These are phyloP conservation scores for Yamadazyma trypodendri DNA, from an alignment of 1,139 yeast genomes.

Conservation along the genomic window DNA sequence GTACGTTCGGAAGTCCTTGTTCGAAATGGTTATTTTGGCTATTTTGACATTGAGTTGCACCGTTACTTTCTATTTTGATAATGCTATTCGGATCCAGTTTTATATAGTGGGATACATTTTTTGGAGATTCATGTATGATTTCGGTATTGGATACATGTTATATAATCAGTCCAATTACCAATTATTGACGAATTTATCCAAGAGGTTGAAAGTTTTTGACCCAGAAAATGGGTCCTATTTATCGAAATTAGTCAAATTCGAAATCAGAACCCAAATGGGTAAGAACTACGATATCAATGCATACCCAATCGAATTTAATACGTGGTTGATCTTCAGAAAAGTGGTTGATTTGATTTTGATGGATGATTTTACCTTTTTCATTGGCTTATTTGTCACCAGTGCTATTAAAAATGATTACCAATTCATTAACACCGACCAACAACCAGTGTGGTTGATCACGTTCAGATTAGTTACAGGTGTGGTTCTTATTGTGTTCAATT, in stretches of 20 bases:
- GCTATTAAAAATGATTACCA: slow-evolving; percentile 42
- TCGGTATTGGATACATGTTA: slow-evolving; percentile 74
- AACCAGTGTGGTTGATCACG: slow-evolving; percentile 35
- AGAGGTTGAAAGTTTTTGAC: slow-evolving; percentile 46
- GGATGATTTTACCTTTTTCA: slow-evolving; percentile 82
- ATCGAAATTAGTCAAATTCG: slow-evolving; percentile 43
- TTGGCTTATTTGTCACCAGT: slow-evolving; percentile 67
- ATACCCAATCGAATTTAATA: slow-evolving; percentile 74
- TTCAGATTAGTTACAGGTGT: slow-evolving; percentile 44
- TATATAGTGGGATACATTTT: slow-evolving; percentile 59
- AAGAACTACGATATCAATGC: slow-evolving; percentile 44
- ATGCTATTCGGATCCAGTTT: slow-evolving; percentile 38
- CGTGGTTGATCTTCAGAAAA: slow-evolving; percentile 81
- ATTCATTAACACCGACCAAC: slow-evolving; percentile 28
- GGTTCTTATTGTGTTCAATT: slow-evolving; percentile 62
- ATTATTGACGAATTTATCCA: slow-evolving; percentile 57
- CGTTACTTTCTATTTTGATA: slow-evolving; percentile 42
- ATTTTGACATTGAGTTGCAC: slow-evolving; percentile 52
- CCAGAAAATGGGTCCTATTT: slow-evolving; percentile 28
- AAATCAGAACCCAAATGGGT: slow-evolving; percentile 63
- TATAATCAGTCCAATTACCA: slow-evolving; percentile 65
- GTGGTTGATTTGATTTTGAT: slow-evolving; percentile 79
- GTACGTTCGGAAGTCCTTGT: slow-evolving; percentile 62
- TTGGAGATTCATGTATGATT: slow-evolving; percentile 78
- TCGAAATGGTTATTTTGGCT: slow-evolving; percentile 59